Conservation (phyloP, 345 rosid genomes). For the Rhodomyrtus tomentosa region DNA sequence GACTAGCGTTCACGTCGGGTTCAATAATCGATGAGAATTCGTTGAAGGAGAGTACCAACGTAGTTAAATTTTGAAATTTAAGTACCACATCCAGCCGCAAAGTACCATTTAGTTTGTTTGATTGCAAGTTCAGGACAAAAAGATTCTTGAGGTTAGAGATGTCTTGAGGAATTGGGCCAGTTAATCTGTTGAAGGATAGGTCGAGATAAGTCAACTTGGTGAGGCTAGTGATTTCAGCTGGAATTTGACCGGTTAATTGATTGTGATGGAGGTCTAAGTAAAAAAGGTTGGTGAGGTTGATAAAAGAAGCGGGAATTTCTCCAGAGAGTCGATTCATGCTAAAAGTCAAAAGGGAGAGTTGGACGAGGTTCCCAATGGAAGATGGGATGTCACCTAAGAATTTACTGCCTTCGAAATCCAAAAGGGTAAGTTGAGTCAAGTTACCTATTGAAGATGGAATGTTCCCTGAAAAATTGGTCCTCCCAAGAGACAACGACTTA, state of each 20-base stretch:
- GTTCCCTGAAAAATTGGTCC: not conserved
- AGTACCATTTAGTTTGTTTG: conserved; percentile 5
- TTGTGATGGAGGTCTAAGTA: fast-evolving
- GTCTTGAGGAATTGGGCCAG: conserved; percentile 8
- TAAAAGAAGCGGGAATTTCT: not conserved
- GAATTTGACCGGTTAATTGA: not conserved
- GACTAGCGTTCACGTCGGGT: not conserved
- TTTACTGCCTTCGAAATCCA: not conserved
- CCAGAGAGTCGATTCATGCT: not conserved
- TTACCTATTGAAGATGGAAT: not conserved
- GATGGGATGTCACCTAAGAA: not conserved
- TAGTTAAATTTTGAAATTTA: not conserved
- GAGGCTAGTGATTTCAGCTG: not conserved
- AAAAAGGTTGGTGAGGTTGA: not conserved
- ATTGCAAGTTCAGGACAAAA: not conserved
- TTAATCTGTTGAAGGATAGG: not conserved
- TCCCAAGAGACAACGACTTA: fast-evolving
- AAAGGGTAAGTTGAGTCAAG: not conserved
- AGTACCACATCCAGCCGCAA: not conserved
- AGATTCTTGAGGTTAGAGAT: conserved; percentile 3
- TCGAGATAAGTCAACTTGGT: not conserved
- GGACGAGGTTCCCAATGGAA: not conserved
- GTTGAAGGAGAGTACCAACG: not conserved
- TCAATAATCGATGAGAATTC: not conserved
- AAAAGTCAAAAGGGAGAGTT: not conserved